Evolutionary conservation across 169 alveolate genomes (phyloP), one percentile per base, ranked within the genome.

Genomic region (Eimeria necatrix): DNA sequence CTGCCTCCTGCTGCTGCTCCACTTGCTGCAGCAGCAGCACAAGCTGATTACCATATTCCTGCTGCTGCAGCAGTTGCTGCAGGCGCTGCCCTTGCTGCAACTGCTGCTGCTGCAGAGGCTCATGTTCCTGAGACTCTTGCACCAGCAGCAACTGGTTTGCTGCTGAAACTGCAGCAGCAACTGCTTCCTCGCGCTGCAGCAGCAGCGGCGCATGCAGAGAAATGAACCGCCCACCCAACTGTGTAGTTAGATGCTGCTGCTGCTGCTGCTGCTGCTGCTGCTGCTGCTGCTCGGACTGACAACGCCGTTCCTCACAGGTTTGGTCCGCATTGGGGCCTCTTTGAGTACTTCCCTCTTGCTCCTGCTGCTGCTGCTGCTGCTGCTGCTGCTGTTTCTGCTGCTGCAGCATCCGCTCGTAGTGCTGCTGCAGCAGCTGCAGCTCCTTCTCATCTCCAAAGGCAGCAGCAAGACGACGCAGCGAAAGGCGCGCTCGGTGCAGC

Each of bases 11-110:
- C 83, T 71, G 83, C 83, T 71, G 51, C 83, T 71, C 83, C 0
- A 71, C 83, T 24, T 71, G 83, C 83, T 71, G 83, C 83, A 71
- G 83, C 83, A 71, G 83, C 83, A 71, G 52, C 49, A 71, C 51
- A 32, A 71, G 18, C 20, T 71, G 52, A 0, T n/a, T 49, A 22
- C 83, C 83, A 49, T 32, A 24, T 22, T 71, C 83, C 52, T 41
- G 83, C 83, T 71, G 83, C 83, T n/a, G 46, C 83, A 71, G 83
- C 83, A n/a, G 83, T 41, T 22, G 56, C 83, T 71, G 83, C 52
- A 71, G 83, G 52, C 52, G 83, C 83, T 71, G 83, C 83, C 24
- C 52, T 14, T 71, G 83, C 51, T 71, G 83, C 83, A n/a, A 18
- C 26, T 32, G 41, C 16, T 0, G n/a, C 20, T 18, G 20, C 51